A percentile compares a stretch with the other conserved stretches of the same genome.
Evolutionary conservation across 768 basidiomycete species (phyloP).

Genomic region (Hypholoma sublateritium): DNA sequence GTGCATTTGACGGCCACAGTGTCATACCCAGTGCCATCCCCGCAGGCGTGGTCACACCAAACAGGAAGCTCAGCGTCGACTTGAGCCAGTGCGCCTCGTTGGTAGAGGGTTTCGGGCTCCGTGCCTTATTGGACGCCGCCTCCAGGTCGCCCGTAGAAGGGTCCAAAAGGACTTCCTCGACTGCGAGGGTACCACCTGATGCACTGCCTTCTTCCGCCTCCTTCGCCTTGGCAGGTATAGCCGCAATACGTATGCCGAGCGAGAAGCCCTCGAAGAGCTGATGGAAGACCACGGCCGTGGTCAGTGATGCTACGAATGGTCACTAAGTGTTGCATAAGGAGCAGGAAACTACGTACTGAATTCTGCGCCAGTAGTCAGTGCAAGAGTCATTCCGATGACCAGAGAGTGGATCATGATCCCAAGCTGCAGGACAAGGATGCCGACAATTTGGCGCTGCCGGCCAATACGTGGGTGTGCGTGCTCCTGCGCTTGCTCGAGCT

Average conservation of each 20-base stretch:
- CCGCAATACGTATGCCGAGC: constrained; percentile 76
- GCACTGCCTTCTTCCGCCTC: neutral
- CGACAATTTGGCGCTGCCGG: constrained; percentile 65
- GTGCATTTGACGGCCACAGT: constrained; percentile 28
- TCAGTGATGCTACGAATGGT: constrained; percentile 54
- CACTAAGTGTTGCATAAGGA: neutral
- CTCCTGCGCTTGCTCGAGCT: neutral
- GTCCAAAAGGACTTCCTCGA: neutral
- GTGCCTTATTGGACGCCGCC: neutral
- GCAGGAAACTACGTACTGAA: constrained; percentile 52
- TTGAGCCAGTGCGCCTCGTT: constrained; percentile 40
- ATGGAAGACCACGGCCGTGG: constrained; percentile 77
- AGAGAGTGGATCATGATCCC: constrained; percentile 87
- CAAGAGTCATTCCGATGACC: constrained; percentile 76
- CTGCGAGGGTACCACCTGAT: neutral
- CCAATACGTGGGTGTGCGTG: constrained; percentile 36
- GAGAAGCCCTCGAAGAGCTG: constrained; percentile 86
- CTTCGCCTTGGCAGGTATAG: constrained; percentile 41
- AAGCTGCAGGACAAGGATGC: constrained; percentile 77
- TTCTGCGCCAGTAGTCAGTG: constrained; percentile 66
- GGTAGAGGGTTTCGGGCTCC: neutral
- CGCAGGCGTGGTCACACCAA: constrained; percentile 72
- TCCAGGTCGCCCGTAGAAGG: neutral
- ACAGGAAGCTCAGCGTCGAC: constrained; percentile 55
- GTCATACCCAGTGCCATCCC: constrained; percentile 64